Percentiles rank a stretch among this genome's conserved stretches.
phyloP scores from a whole-genome alignment of 2,329 filamentous ascomycete species.

The Erysiphe pulchra region DNA sequence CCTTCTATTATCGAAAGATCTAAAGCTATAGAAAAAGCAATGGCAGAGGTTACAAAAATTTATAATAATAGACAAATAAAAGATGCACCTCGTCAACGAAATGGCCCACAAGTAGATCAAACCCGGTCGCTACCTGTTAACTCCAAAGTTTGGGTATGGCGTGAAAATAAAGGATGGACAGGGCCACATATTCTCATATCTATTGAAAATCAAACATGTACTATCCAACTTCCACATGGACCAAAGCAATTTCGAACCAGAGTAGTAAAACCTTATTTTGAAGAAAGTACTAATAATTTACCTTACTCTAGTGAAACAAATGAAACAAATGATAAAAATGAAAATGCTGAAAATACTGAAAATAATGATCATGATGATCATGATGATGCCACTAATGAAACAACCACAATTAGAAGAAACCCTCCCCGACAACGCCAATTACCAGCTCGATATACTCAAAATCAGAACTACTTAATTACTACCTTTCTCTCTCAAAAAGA shows the following conservation, averaged over 20 bases:
- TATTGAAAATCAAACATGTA: conserved; percentile 1
- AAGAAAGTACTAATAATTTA: neutral
- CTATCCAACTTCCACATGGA: neutral
- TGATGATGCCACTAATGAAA: too few relatives aligned
- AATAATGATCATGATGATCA: neutral
- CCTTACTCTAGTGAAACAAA: neutral
- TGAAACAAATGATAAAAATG: too few relatives aligned
- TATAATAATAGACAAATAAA: conserved; percentile 1
- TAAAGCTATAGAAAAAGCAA: too few relatives aligned
- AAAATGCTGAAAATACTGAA: neutral
- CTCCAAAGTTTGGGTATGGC: too few relatives aligned
- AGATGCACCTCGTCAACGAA: neutral
- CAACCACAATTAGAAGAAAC: neutral
- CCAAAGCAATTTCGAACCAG: conserved; percentile 1
- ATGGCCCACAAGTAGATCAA: neutral
- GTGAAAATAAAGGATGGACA: too few relatives aligned
- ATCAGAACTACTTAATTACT: too few relatives aligned
- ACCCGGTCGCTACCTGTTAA: conserved; percentile 1
- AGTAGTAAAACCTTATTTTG: neutral
- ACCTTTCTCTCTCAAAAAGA: too few relatives aligned
- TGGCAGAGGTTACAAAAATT: too few relatives aligned
- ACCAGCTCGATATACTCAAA: too few relatives aligned
- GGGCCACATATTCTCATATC: neutral
- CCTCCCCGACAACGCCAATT: neutral
- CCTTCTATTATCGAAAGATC: too few relatives aligned